These are phyloP conservation scores for Sphaerulina vaccinii DNA, from an alignment of 2,329 filamentous ascomycete species.

Conservation along the genomic window DNA sequence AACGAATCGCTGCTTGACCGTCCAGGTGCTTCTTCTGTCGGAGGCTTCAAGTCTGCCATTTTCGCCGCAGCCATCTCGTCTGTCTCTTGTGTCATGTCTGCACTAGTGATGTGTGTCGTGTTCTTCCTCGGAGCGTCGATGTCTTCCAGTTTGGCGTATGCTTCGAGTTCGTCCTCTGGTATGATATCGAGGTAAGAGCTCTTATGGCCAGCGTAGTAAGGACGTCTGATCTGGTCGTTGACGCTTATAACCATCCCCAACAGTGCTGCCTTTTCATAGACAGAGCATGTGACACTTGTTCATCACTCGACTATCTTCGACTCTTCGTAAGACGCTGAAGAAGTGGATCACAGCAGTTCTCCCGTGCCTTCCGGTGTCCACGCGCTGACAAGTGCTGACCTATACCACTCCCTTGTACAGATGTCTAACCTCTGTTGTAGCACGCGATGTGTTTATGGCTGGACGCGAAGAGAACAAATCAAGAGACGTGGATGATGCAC, in stretches of 20 bases:
- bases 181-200: slow-evolving; percentile 33
- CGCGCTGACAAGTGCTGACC: not conserved
- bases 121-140: slow-evolving; percentile 19
- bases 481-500: not conserved
- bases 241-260: slow-evolving; percentile 25
- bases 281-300: slow-evolving; percentile 1
- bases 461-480: not conserved
- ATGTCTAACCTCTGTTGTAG: not conserved
- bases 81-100: slow-evolving; percentile 23
- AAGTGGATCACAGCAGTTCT: no score
- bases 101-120: not conserved
- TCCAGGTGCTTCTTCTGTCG: slow-evolving; percentile 13
- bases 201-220: slow-evolving; percentile 31
- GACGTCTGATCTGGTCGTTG: slow-evolving; percentile 23
- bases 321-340: no score
- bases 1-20: slow-evolving; percentile 20
- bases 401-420: no score
- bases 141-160: slow-evolving; percentile 31
- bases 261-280: not conserved
- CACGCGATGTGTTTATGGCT: not conserved
- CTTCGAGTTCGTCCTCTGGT: slow-evolving; percentile 32
- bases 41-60: slow-evolving; percentile 29
- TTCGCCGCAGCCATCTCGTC: slow-evolving; percentile 36
- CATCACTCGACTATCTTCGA: no score
- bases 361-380: no score